Evolutionary conservation across 306 rosid genomes (phyloP).

Genomic region (Potentilla sterilis): DNA sequence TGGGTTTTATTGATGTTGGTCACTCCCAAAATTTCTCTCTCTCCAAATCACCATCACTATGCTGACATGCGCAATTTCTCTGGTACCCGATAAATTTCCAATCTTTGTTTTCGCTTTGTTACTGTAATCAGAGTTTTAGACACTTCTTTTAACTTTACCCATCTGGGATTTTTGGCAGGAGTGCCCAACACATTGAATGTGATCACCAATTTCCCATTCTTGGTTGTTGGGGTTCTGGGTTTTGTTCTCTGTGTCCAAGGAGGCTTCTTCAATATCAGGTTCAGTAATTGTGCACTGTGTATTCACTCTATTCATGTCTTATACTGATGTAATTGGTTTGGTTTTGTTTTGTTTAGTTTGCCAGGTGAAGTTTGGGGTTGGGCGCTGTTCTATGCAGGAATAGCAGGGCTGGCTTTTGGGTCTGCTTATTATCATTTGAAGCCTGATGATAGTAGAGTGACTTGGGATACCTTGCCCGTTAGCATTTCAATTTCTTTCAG

Average conservation of each 20-base stretch:
- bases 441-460: slow-evolving; percentile 45
- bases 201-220: slow-evolving; percentile 65
- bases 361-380: slow-evolving; percentile 50
- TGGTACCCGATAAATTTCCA: slow-evolving; percentile 33
- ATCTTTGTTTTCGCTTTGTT: not conserved
- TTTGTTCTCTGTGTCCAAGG: slow-evolving; percentile 53
- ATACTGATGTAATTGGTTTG: slow-evolving; percentile 7
- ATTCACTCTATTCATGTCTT: not conserved
- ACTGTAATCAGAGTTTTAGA: not conserved
- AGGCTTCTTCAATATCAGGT: slow-evolving; percentile 53
- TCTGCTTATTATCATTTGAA: slow-evolving; percentile 66
- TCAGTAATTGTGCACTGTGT: not conserved
- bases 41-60: slow-evolving; percentile 42
- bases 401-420: slow-evolving; percentile 56
- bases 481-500: slow-evolving; percentile 17
- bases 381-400: slow-evolving; percentile 52
- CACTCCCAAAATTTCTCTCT: slow-evolving; percentile 53
- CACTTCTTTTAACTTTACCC: slow-evolving; percentile 15
- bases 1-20: slow-evolving; percentile 37
- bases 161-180: slow-evolving; percentile 43
- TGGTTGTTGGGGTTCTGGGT: slow-evolving; percentile 69
- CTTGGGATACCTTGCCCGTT: slow-evolving; percentile 68
- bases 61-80: slow-evolving; percentile 68
- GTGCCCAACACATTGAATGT: slow-evolving; percentile 72
- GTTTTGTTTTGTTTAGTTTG: slow-evolving; percentile 27